Conservation (phyloP, 805 yeast genomes). For the Brettanomyces naardenensis region DNA sequence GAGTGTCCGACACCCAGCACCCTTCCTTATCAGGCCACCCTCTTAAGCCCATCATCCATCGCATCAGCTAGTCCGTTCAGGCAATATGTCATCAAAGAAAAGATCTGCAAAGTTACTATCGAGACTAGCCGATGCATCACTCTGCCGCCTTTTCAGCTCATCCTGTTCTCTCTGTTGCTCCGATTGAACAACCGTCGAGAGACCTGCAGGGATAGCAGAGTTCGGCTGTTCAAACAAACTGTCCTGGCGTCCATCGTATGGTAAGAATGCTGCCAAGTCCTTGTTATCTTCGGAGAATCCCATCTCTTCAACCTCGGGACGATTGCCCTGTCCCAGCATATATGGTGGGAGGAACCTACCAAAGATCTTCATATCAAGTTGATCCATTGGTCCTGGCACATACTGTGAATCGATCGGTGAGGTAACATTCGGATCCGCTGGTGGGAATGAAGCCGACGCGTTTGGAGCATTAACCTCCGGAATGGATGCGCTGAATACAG, state of each 20-base stretch:
- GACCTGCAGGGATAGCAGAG: conserved; percentile 24
- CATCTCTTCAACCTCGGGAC: neutral
- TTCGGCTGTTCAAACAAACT: neutral
- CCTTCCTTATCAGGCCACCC: too few species aligned
- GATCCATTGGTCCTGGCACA: conserved; percentile 79
- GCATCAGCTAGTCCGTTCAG: too few species aligned
- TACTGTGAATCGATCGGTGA: conserved; percentile 28
- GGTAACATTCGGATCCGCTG: neutral
- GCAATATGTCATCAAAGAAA: neutral
- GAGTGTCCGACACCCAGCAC: too few species aligned
- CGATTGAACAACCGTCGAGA: conserved; percentile 23
- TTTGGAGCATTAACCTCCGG: neutral
- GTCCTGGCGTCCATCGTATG: neutral
- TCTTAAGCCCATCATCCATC: too few species aligned
- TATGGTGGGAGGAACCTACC: conserved; percentile 81
- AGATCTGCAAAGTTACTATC: neutral
- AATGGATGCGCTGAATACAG: neutral
- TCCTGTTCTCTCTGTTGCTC: conserved; percentile 6
- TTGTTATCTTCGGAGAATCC: conserved; percentile 6
- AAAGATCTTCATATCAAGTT: conserved; percentile 75
- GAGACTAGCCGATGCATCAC: neutral
- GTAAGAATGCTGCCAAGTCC: neutral
- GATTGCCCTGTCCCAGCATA: conserved; percentile 42
- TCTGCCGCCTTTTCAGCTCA: neutral
- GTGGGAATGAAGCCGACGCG: neutral